Percentiles rank a stretch among this genome's conserved stretches.
These are phyloP conservation scores for Trichoderma arundinaceum DNA, from an alignment of 2,329 filamentous ascomycete species.

Conservation along the genomic window DNA sequence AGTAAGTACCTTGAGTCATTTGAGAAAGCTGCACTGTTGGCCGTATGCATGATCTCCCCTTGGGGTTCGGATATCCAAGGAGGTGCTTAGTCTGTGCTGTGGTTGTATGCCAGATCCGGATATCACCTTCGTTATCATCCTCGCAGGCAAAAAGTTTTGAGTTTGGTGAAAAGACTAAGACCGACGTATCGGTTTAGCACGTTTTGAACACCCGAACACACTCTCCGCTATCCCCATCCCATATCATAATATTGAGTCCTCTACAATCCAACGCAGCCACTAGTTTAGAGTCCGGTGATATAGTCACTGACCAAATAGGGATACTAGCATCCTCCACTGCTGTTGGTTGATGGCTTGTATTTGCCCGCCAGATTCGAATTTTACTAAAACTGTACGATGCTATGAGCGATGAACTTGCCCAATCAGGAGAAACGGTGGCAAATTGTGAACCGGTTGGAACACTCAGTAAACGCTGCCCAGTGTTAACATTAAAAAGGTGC, in stretches of 20 bases:
- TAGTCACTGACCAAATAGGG: not conserved
- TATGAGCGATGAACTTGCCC: not conserved
- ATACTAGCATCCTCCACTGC: too few relatives aligned
- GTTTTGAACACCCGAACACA: not conserved
- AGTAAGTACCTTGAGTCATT: not conserved
- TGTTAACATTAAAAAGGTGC: not conserved
- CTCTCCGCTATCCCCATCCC: not conserved
- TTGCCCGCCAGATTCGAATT: not conserved
- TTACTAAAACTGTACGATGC: not conserved
- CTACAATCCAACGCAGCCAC: not conserved
- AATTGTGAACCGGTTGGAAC: rapidly evolving
- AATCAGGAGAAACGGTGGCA: not conserved
- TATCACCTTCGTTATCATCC: not conserved
- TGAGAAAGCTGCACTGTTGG: not conserved
- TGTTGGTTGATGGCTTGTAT: not conserved
- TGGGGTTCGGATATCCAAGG: not conserved
- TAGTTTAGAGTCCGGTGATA: not conserved
- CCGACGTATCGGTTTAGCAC: rapidly evolving
- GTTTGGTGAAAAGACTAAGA: not conserved
- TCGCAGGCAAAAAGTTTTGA: not conserved
- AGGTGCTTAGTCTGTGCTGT: not conserved
- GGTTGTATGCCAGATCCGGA: not conserved
- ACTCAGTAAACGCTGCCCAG: not conserved
- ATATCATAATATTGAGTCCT: not conserved
- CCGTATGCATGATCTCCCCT: too few relatives aligned